Evolutionary conservation across 306 rosid species (phyloP), one percentile per base, ranked within the genome.

Genomic region (Purshia tridentata): DNA sequence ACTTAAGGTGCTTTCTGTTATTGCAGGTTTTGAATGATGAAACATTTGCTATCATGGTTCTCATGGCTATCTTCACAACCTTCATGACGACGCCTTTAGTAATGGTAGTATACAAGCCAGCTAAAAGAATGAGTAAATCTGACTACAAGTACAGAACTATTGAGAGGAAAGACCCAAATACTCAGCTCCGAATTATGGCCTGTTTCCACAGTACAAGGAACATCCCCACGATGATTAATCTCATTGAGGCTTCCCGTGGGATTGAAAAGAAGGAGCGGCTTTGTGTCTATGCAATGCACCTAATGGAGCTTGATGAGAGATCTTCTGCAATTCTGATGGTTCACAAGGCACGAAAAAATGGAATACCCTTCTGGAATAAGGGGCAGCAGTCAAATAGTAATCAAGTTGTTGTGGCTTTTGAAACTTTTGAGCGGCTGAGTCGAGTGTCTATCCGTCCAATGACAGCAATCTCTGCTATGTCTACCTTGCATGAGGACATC

Each of bases 61-160:
- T 93, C 6, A 93, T 93, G 98, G 98, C 98, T 19, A 70, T 93
- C 72, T 81, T 93, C 67, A 93, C 97, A 8, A 93, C 98, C 63
- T 86, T 93, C 83, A 69, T 91, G 73, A 93, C 98, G 39, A 91
- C 97, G 4, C 98, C 98, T 51, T 1, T 88, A 23, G 94, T 93
- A 52, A 76, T 80, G 52, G 78, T 84, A n/a, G 82, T 85, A 16
- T 91, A 89, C 64, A 88, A 86, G 69, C 96, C 94, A 8, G 89
- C 89, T 19, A 88, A 86, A 64, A 85, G 88, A 57, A 51, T 54
- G 18, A 78, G 78, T 58, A 76, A 39, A 18, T 59, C 80, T 13
- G 76, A 77, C 69, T 89, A 86, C 83, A 91, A 79, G 61, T 15
- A 82, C 78, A 79, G 86, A 78, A 88, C 84, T 19, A 81, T 93